Evolutionary conservation across 257 asterid genomes (phyloP).

Genomic region (Euphrasia confusa): DNA sequence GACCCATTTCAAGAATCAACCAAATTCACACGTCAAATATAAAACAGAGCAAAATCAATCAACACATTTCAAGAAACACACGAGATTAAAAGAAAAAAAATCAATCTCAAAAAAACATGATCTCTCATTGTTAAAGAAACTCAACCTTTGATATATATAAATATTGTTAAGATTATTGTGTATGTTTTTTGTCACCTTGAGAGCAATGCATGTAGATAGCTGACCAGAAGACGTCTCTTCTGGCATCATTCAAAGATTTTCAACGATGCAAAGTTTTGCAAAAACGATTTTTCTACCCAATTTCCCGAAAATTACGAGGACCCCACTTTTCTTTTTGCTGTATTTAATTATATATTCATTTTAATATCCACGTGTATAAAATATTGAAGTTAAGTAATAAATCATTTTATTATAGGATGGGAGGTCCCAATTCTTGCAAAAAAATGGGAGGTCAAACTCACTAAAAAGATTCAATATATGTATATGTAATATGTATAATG

Average conservation of each 20-base stretch:
- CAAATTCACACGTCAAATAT: not conserved
- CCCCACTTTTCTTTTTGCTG: not conserved
- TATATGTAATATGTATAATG: no score
- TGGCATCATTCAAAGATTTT: constrained; percentile 41
- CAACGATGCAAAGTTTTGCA: constrained; percentile 35
- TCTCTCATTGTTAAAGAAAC: constrained; percentile 9
- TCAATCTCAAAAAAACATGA: not conserved
- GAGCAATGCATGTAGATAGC: constrained; percentile 50
- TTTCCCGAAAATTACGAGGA: constrained; percentile 35
- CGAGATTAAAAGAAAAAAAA: constrained; percentile 14
- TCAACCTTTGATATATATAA: constrained; percentile 14
- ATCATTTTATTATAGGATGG: no score
- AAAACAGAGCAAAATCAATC: not conserved
- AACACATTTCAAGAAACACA: constrained; percentile 6
- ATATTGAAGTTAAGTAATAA: no score
- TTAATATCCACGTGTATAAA: no score
- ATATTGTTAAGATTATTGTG: not conserved
- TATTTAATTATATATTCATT: no score
- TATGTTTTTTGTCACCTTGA: constrained; percentile 41
- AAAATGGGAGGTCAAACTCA: no score
- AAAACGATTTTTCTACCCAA: constrained; percentile 26
- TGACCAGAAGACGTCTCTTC: constrained; percentile 33
- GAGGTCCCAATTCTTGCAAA: no score
- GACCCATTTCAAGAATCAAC: constrained; percentile 24
- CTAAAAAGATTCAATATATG: no score